Evolutionary conservation across 495 filamentous ascomycete species (phyloP), one percentile per base, ranked within the genome.

Genomic region (Trichoderma erinaceum): DNA sequence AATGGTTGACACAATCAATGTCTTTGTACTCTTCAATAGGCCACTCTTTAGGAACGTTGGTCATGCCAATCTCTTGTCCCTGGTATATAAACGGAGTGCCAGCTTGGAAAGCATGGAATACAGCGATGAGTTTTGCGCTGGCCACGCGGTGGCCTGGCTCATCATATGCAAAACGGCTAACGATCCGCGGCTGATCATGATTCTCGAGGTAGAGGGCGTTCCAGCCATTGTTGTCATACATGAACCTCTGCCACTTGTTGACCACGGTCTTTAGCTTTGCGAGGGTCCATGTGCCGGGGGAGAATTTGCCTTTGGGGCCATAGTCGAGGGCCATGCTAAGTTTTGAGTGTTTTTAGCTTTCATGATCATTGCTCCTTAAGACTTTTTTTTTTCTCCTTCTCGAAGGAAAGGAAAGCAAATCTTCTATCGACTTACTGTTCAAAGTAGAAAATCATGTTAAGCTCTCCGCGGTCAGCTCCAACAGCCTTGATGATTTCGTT

Each of bases 391-490:
- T n/a, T n/a, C n/a, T n/a, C 41, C 1, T 29, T 29, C 29, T 29
- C 29, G 29, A 29, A 4, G 29, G 4, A 4, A 29, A 29, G n/a
- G n/a, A n/a, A n/a, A n/a, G n/a, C n/a, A 29, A 29, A 29, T 29
- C 29, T 29, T 29, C 29, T 29, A 29, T 4, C 29, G 29, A 18
- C 63, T 65, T 65, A 65, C 63, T 41, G 65, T 16, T 90, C 88
- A 69, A 91, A 91, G 69, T 89, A 85, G 78, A 92, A 92, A 35
- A 91, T 84, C 90, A 92, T 92, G 77, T 86, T 86, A 58, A 92
- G 79, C 72, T 92, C 87, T 61, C 81, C 78, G 35, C 86, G 84
- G 52, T 83, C 81, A 15, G 80, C 78, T 3, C 82, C 79, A 27
- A 92, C 84, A 41, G 84, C 84, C 16, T 81, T 78, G 35, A 90